Conservation (phyloP, 495 filamentous ascomycete genomes). For the Xylaria cubensis region DNA sequence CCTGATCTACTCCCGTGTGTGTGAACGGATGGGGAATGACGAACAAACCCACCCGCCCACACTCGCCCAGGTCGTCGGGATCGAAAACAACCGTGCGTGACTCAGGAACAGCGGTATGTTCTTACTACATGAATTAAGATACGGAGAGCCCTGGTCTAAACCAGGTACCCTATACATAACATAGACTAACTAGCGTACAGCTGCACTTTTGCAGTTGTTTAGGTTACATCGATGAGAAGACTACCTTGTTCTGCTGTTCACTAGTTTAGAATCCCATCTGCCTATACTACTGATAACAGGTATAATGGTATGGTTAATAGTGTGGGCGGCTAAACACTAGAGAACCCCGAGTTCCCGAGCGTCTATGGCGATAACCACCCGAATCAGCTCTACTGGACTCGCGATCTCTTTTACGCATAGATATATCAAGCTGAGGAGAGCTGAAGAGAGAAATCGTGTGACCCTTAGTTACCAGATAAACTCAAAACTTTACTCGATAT, state of each 20-base stretch:
- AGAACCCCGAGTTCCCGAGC: slow-evolving; percentile 17
- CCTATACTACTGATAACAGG: not conserved
- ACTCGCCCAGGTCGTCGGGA: slow-evolving; percentile 18
- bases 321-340: not conserved
- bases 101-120: slow-evolving; percentile 6
- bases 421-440: not conserved
- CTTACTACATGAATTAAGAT: slow-evolving; percentile 11
- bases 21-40: slow-evolving; percentile 26
- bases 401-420: not conserved
- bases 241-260: not conserved
- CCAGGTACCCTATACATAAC: not conserved
- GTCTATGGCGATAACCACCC: not conserved
- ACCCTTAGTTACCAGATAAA: not conserved
- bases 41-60: slow-evolving; percentile 5
- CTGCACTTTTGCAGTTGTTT: not conserved
- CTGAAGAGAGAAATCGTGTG: not conserved
- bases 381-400: not conserved
- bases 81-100: slow-evolving; percentile 18
- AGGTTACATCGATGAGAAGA: slow-evolving; percentile 8
- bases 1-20: slow-evolving; percentile 14
- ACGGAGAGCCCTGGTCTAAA: slow-evolving; percentile 13
- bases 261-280: not conserved
- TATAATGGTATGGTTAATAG: not conserved
- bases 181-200: not conserved
- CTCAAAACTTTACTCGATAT: not conserved